Base-by-base conservation (phyloP, 225 moss, liverwort and hornwort species). In the Physcomitrium patens region DNA sequence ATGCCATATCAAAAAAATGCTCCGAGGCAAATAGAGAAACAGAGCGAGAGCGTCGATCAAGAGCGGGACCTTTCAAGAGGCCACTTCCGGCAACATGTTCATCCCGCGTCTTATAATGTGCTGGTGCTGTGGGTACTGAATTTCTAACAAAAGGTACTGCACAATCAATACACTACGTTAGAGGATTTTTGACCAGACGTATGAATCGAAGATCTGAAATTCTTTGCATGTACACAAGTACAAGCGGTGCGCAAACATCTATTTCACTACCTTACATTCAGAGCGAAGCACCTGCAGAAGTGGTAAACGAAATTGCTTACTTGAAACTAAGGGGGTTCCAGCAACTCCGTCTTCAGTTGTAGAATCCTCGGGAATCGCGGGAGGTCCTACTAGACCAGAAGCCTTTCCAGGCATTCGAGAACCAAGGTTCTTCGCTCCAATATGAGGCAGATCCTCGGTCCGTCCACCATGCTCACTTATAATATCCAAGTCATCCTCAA, bases 401-500 rank as follows among this genome's bases (percentile, higher is more conserved):
- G 67, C 61, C 60, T 76, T 82, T 22, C 82, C 74, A 56, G 82
- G 65, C 43, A 78, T 68, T 43, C 87, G 82, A 51, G 82, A 76
- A 9, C 80, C 87, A 0, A 77, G 69, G 77, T 71, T 80, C 51
- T 93, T 93, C 22, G 80, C 83, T 37, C 90, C 91, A 42, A 82
- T 96, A 55, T 83, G 83, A 20, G 79, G 75, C 8, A 87, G 60
- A 63, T 93, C 96, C 31, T 86, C 86, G 16, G 79, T 71, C n/a
- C 76, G 75, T 70, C 60, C 79, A 13, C 82, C 61, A 11, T 76
- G 81, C 24, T 83, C 77, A 60, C 82, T 94, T 15, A 71, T 68
- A 2, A 89, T 81, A 58, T 92, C 94, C 10, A 80, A 53, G n/a
- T 97, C 97, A 23, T 97, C 97, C 5, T 93, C 97, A 1, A 89